Evolutionary conservation across 2,329 filamentous ascomycete species (phyloP).

Genomic region (Penicillium sp.): DNA sequence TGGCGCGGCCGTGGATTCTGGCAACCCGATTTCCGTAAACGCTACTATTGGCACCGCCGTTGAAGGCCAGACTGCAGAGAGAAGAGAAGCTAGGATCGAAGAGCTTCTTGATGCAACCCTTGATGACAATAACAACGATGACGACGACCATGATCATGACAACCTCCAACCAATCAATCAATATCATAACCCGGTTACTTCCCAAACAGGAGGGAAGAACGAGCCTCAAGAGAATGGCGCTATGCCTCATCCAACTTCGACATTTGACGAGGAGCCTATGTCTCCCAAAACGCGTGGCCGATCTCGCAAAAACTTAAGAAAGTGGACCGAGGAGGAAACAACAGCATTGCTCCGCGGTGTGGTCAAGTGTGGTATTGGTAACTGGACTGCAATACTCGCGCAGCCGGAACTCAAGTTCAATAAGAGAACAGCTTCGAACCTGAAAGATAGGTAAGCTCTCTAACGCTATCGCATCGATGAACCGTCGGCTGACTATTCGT

Average conservation of each 20-base stretch:
- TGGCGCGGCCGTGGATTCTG: conserved; percentile 29
- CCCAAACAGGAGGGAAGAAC: conserved; percentile 13
- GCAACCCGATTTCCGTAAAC: conserved; percentile 21
- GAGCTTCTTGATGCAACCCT: conserved; percentile 40
- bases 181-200: conserved; percentile 6
- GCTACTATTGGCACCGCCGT: conserved; percentile 9
- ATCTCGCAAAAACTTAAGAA: conserved; percentile 54
- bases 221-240: conserved; percentile 8
- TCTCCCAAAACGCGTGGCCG: conserved; percentile 43
- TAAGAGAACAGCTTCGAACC: conserved; percentile 61
- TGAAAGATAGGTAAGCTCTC: conserved; percentile 60
- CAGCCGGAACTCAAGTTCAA: conserved; percentile 62
- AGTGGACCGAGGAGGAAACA: conserved; percentile 67
- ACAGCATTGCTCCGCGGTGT: conserved; percentile 61
- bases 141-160: conserved; percentile 22
- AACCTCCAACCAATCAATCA: conserved; percentile 15
- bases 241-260: conserved; percentile 13
- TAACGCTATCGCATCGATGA: background rate
- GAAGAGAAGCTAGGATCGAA: conserved; percentile 40
- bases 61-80: conserved; percentile 34
- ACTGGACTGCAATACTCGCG: conserved; percentile 65
- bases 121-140: conserved; percentile 26
- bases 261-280: conserved; percentile 29
- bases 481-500: conserved; percentile 12
- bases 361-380: conserved; percentile 64